A percentile compares a stretch with the other conserved stretches of the same genome.
Evolutionary conservation across 1,284 basidiomycete genomes (phyloP).

Genomic region (Neonothopanus nambi): DNA sequence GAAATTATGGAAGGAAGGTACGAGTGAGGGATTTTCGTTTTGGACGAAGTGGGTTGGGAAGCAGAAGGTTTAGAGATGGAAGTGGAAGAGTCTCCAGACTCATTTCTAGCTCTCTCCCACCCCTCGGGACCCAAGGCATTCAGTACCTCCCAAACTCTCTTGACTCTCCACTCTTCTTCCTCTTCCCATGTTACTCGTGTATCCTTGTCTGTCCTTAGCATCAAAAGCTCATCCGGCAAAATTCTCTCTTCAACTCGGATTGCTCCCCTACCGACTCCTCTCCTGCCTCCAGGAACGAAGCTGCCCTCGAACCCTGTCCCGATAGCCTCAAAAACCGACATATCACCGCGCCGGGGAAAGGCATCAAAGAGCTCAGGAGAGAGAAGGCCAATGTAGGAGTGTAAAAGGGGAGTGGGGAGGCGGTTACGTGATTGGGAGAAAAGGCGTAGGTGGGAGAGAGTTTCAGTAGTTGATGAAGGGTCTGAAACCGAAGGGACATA

Average conservation of each 20-base stretch:
- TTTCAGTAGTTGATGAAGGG: conserved; percentile 25
- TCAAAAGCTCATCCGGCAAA: conserved; percentile 1
- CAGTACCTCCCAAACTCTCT: conserved; percentile 56
- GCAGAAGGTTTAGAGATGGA: neutral
- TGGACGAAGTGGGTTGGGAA: neutral
- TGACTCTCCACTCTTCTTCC: conserved; percentile 45
- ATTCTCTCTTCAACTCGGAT: conserved; percentile 14
- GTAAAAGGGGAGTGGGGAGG: conserved; percentile 59
- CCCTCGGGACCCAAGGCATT: conserved; percentile 59
- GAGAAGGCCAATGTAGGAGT: conserved; percentile 72
- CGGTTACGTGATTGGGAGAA: conserved; percentile 70
- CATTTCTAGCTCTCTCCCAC: conserved; percentile 34
- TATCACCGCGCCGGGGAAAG: conserved; percentile 74
- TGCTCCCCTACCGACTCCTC: conserved; percentile 44
- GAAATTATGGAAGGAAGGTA: too few species aligned
- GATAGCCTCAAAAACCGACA: conserved; percentile 78
- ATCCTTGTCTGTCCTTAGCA: conserved; percentile 20
- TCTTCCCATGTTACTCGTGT: conserved; percentile 20
- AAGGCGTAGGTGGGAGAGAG: conserved; percentile 57
- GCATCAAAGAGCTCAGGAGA: conserved; percentile 91
- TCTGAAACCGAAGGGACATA: conserved; percentile 29
- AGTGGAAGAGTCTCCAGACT: neutral
- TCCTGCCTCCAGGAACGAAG: conserved; percentile 57
- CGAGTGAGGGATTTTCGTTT: too few species aligned
- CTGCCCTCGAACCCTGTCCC: conserved; percentile 85